Conservation (phyloP, 1,284 basidiomycete species). For the Xerocomus cyaneibrunnescens region DNA sequence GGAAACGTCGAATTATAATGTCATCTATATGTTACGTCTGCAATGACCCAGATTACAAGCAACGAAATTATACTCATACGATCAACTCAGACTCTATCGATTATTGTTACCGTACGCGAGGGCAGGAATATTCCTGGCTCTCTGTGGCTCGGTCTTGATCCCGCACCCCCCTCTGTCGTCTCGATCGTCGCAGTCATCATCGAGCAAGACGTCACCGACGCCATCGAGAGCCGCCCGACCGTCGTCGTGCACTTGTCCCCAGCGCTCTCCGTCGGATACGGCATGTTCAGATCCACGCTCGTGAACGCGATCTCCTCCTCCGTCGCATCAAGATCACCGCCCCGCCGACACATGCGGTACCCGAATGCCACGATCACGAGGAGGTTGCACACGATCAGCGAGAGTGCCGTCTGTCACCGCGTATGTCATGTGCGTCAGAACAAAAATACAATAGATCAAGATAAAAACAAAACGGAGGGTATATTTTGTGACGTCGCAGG, state of each 20-base stretch:
- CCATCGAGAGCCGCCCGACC: neutral
- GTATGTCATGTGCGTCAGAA: conserved; percentile 2
- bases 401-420: conserved; percentile 14
- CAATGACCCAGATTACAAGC: too few relatives aligned
- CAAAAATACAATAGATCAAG: neutral
- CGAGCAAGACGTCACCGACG: too few relatives aligned
- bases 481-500: too few relatives aligned
- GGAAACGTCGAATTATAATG: too few relatives aligned
- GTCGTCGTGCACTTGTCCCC: neutral
- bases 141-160: neutral
- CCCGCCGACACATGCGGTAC: conserved; percentile 16
- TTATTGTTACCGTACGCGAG: neutral
- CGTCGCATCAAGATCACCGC: conserved; percentile 8
- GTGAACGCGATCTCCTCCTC: conserved; percentile 10
- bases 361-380: conserved; percentile 30
- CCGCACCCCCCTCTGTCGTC: neutral
- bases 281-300: conserved; percentile 12
- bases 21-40: too few relatives aligned
- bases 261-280: neutral
- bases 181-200: neutral
- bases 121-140: neutral
- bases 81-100: too few relatives aligned
- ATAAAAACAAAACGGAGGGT: neutral
- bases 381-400: conserved; percentile 31
- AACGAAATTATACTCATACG: too few relatives aligned